A percentile compares a stretch with the other conserved stretches of the same genome.
phyloP scores from a whole-genome alignment of 208 protist species.

The Polymyxa betae region DNA sequence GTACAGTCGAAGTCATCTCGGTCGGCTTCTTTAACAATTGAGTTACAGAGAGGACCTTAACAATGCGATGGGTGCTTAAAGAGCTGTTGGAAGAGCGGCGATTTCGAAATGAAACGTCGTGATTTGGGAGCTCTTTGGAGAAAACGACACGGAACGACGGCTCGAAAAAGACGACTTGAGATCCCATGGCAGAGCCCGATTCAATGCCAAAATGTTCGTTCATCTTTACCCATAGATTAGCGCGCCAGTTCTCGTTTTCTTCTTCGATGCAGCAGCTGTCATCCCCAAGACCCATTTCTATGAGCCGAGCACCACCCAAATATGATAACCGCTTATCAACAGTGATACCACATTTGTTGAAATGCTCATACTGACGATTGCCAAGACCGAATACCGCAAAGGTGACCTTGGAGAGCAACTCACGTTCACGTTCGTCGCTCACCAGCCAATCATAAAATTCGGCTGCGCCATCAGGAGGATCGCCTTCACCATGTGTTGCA shows the following conservation, averaged over 20 bases:
- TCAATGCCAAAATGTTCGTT: constrained; percentile 33
- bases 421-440: neutral
- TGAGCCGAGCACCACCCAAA: constrained; percentile 38
- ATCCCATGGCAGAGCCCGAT: neutral
- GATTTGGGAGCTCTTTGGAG: neutral
- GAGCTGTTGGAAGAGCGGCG: neutral
- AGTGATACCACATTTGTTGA: constrained; percentile 28
- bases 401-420: neutral
- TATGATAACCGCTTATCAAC: neutral
- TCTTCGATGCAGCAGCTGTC: constrained; percentile 56
- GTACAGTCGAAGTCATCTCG: neutral
- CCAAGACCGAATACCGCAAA: constrained; percentile 59
- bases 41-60: neutral
- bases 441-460: constrained; percentile 53
- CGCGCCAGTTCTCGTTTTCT: constrained; percentile 39
- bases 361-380: constrained; percentile 54
- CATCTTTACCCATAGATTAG: neutral
- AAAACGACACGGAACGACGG: constrained; percentile 18
- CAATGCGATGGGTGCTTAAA: neutral
- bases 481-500: constrained; percentile 61
- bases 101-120: constrained; percentile 4
- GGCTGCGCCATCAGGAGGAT: constrained; percentile 50
- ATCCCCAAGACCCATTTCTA: constrained; percentile 37
- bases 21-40: neutral
- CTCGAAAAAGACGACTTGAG: neutral